Evolutionary conservation across 306 rosid species (phyloP).

Genomic region (Ammopiptanthus mongolicus): DNA sequence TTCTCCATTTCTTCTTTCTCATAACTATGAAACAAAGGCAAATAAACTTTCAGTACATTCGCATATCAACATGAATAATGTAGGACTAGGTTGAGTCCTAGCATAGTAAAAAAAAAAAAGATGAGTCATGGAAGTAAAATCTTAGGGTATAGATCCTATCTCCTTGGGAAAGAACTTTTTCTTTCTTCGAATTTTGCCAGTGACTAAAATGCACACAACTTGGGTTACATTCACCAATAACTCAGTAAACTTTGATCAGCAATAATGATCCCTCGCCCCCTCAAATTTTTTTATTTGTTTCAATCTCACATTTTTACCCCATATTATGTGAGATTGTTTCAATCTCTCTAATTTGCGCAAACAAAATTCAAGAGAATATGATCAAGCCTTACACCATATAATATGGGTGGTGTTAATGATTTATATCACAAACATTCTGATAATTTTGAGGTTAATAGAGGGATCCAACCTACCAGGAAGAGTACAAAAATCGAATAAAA

Average conservation of each 20-base stretch:
- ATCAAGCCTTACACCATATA: neutral
- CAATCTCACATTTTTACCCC: neutral
- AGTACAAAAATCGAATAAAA: constrained; percentile 73
- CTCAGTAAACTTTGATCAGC: neutral
- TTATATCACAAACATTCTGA: neutral
- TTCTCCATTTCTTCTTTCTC: constrained; percentile 72
- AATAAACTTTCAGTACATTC: neutral
- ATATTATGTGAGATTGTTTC: too few relatives aligned
- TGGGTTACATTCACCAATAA: neutral
- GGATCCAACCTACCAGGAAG: constrained; percentile 51
- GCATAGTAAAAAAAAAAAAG: neutral
- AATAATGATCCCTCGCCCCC: neutral
- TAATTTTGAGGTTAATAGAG: neutral
- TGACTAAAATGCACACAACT: neutral
- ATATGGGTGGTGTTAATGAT: neutral
- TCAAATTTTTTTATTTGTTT: neutral
- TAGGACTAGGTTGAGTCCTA: neutral
- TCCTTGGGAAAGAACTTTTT: neutral
- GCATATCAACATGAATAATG: neutral
- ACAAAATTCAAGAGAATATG: neutral
- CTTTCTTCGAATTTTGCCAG: neutral
- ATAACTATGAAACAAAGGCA: constrained; percentile 33
- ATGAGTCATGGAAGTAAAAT: neutral
- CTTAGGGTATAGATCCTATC: neutral
- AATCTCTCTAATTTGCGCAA: neutral